Evolutionary conservation across 2,329 filamentous ascomycete species (phyloP), one percentile per base, ranked within the genome.

Genomic region (Pseudogymnoascus sp.): DNA sequence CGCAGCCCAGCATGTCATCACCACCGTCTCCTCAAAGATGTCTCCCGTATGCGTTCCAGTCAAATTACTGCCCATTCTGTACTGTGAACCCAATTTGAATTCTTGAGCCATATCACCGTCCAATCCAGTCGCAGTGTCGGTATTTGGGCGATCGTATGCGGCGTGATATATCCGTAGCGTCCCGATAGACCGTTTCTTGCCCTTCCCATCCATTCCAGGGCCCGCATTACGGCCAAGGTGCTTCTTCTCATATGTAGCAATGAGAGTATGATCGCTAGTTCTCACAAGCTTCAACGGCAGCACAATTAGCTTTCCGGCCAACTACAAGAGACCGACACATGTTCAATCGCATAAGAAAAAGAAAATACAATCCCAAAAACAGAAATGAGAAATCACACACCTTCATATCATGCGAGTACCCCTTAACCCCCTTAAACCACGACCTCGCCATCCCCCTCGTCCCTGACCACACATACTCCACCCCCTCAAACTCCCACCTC

Each of bases 401-500:
- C 47, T 54, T 54, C 47, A 54, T 34, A 34, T 54, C 47, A 32
- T 54, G 47, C 9, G n/a, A 32, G 1, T 18, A 54, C 47, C 47
- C 47, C 11, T 12, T 54, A 65, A 65, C 25, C 65, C 39, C 65
- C 63, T 58, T 68, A 65, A 25, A 65, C 62, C 34, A 65, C 67
- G 43, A 66, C 65, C 43, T 67, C 65, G 6, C 64, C 66, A 41
- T 68, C 66, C 20, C 68, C 67, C 8, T 68, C 67, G 58, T 66
- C 67, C 18, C 66, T 8, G n/a, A 12, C 47, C 47, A 54, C 28
- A 12, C 25, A 12, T 8, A 54, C 47, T 6, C 47, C 28, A 16
- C 25, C n/a, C 43, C 43, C 30, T 50, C 43, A 30, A 30, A 30
- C 43, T 32, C 43, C 25, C 43, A 50, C 25, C n/a, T 11, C n/a